These are phyloP conservation scores for Cordyceps cateniannulata DNA, from an alignment of 2,329 filamentous ascomycete genomes.

Conservation along the genomic window DNA sequence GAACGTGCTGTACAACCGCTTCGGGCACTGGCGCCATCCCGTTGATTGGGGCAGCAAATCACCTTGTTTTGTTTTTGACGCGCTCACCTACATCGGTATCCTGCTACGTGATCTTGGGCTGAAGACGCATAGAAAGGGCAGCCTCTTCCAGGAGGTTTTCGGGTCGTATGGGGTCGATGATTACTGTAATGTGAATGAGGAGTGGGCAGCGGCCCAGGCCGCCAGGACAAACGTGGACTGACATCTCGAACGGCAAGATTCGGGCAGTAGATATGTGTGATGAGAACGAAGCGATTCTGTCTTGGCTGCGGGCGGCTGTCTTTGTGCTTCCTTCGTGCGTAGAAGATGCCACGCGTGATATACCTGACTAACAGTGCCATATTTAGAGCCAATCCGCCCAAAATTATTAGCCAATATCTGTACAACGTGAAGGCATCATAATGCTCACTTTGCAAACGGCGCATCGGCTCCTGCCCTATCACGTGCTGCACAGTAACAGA, in stretches of 20 bases:
- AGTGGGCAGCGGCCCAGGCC: background rate
- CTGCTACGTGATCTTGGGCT: conserved; percentile 61
- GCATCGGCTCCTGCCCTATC: background rate
- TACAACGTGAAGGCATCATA: background rate
- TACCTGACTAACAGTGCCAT: background rate
- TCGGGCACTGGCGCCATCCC: conserved; percentile 63
- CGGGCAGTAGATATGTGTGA: background rate
- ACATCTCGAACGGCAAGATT: background rate
- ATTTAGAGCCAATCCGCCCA: background rate
- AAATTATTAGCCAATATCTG: background rate
- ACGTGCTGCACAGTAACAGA: background rate
- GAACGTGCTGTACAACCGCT: conserved; percentile 59
- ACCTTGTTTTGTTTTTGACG: conserved; percentile 70
- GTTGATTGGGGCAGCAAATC: conserved; percentile 54
- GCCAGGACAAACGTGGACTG: background rate
- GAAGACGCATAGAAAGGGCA: conserved; percentile 44
- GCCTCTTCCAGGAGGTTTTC: conserved; percentile 41
- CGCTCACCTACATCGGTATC: conserved; percentile 61
- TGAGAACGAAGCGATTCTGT: background rate
- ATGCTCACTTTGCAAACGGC: background rate
- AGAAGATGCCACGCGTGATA: background rate
- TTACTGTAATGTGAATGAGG: conserved; percentile 28
- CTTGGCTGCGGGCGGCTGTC: too few species aligned
- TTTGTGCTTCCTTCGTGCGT: too few species aligned
- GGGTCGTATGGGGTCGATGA: conserved; percentile 50